Evolutionary conservation across 306 rosid genomes (phyloP), one percentile per base, ranked within the genome.

Genomic region (Oxytropis ochrocephala): DNA sequence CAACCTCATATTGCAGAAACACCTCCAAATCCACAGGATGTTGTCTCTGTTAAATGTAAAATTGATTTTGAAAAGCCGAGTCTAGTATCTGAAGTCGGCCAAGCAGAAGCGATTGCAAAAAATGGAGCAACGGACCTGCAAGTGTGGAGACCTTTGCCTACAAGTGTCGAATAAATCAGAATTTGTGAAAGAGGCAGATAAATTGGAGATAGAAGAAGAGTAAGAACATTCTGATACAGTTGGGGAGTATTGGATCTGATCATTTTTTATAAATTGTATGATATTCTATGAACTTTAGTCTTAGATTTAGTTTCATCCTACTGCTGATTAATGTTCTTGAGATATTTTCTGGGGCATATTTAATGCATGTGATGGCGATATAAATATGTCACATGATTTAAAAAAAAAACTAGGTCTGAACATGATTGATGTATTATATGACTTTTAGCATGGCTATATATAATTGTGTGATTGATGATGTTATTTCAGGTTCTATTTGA

Each of bases 71-170:
- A 82, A 17, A 65, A 49, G 71, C 62, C 72, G 6, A 79, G 85
- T 76, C 50, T 65, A 1, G 67, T 42, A 49, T 81, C 91, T 61
- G 92, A 89, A 78, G 81, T 74, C 41, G 66, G 73, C 75, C 89
- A 85, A 72, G 64, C 43, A 0, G 80, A 82, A 58, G 78, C 73
- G 33, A 49, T 36, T 19, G 80, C 73, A 67, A 83, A 67, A 67
- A 70, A 55, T 21, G 59, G 52, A 64, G 50, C 33, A n/a, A 51
- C 54, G 59, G 61, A 57, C 60, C 56, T 8, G 50, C 48, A 58
- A 58, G 64, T 57, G 35, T 57, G 64, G 64, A 33, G 24, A 57
- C 27, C 64, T 5, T 24, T 5, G 38, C 60, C 38, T 27, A 11
- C 8, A 57, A 32, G 46, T 38, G 63, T 21, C 55, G 52, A 64